Conservation (phyloP, 164 flowering plant species). For the Vitis labrusca region DNA sequence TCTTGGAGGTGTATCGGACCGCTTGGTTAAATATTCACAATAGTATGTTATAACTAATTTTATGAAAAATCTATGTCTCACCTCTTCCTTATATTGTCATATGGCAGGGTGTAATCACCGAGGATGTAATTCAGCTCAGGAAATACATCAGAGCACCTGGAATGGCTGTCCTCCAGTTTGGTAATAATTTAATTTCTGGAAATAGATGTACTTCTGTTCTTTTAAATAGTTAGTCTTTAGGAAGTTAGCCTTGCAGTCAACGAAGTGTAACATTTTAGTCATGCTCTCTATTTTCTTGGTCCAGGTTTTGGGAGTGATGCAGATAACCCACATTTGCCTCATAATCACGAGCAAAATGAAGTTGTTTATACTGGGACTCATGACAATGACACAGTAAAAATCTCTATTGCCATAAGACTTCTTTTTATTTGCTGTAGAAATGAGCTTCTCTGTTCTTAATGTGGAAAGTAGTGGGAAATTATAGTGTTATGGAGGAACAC, state of each 20-base stretch:
- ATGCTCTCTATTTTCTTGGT: slow-evolving; percentile 10
- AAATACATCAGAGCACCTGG: slow-evolving; percentile 96
- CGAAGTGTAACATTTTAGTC: slow-evolving; percentile 1
- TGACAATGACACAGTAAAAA: slow-evolving; percentile 93
- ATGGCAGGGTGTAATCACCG: slow-evolving; percentile 89
- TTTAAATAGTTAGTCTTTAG: not conserved
- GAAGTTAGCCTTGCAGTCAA: slow-evolving; percentile 1
- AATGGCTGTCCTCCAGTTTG: slow-evolving; percentile 99
- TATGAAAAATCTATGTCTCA: not conserved
- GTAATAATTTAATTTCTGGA: slow-evolving; percentile 33
- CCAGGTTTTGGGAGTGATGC: slow-evolving; percentile 88
- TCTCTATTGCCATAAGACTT: not conserved
- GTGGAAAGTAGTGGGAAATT: not conserved
- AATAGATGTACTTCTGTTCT: not conserved
- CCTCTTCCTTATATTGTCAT: not conserved
- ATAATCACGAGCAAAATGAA: slow-evolving; percentile 89
- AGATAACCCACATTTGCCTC: slow-evolving; percentile 89
- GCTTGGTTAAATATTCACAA: no score
- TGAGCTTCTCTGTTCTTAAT: not conserved
- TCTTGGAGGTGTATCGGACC: no score
- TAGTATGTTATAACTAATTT: no score
- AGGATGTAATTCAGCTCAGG: slow-evolving; percentile 88
- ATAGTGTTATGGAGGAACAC: not conserved
- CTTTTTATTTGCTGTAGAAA: slow-evolving; percentile 1
- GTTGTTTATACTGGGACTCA: slow-evolving; percentile 98